Evolutionary conservation across 2,329 filamentous ascomycete species (phyloP), one percentile per base, ranked within the genome.

Genomic region (Hypoxylon sp.): DNA sequence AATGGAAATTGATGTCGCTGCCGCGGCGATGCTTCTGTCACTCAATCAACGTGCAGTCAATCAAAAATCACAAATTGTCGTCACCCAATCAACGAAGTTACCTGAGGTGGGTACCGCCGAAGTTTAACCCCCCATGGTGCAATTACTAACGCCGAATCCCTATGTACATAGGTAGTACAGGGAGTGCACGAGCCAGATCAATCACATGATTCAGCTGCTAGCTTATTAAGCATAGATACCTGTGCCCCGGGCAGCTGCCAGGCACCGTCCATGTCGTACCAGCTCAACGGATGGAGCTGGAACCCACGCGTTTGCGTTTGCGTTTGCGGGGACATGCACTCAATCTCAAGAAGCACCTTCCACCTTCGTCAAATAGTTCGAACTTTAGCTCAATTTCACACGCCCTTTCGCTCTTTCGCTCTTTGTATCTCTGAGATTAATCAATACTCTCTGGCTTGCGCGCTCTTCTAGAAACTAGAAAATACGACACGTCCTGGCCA

Each of bases 21-120:
- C 50, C 57, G 57, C 65, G 31, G 58, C 55, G 65, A 70, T 58
- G 61, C 42, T 56, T 56, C 21, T 52, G 50, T 60, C 35, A 63
- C 53, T 50, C 46, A 48, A 60, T 67, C 54, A 62, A 35, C 56
- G 55, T 57, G 48, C 67, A 63, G 54, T 69, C 67, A 67, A 69
- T 69, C 63, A 67, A 61, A 67, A 67, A 56, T 54, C 52, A 50
- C 48, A 59, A 70, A 68, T 68, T 44, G 19, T 52, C 65, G 68
- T 66, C 65, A 42, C 68, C 68, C 65, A 71, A 68, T 68, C 65
- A 71, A 71, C 65, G 39, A 57, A 24, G 35, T 32, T 61, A 56
- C 62, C 47, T 24, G 51, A 11, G 27, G 55, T 51, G 51, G 17
- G n/a, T 59, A 37, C 58, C 35, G n/a, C 66, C 66, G 66, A 62